Evolutionary conservation across 2,329 filamentous ascomycete species (phyloP).

Genomic region (Aspergillus phoenicis): DNA sequence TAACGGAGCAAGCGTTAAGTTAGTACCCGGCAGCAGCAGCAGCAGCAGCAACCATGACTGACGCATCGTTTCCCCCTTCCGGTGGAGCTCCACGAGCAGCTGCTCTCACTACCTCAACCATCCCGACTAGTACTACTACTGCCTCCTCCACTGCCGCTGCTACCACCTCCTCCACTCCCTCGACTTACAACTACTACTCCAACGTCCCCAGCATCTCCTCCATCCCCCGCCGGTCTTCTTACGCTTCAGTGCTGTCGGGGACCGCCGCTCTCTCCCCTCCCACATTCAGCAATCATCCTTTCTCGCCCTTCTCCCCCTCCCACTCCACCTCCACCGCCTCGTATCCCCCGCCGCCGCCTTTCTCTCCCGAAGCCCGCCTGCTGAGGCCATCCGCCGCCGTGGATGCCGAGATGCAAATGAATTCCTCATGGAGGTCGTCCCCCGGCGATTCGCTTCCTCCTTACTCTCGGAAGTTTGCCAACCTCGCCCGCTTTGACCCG

Average conservation of each 20-base stretch:
- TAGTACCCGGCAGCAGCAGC: constrained; percentile 20
- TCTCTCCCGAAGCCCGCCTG: constrained; percentile 36
- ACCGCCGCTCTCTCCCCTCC: constrained; percentile 45
- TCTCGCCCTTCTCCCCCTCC: constrained; percentile 56
- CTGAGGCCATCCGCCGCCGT: constrained; percentile 44
- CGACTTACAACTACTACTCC: constrained; percentile 36
- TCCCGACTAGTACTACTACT: neutral
- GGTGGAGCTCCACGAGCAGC: constrained; percentile 42
- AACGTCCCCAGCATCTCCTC: constrained; percentile 39
- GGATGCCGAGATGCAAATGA: constrained; percentile 54
- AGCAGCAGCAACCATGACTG: constrained; percentile 40
- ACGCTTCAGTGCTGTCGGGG: constrained; percentile 63
- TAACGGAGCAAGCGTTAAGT: too few species aligned
- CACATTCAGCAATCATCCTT: constrained; percentile 45
- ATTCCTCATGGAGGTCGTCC: constrained; percentile 51
- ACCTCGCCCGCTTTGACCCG: constrained; percentile 34
- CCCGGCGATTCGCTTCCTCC: constrained; percentile 45
- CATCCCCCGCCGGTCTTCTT: constrained; percentile 59
- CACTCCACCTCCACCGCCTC: constrained; percentile 38
- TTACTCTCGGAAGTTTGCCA: constrained; percentile 52
- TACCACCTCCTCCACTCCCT: constrained; percentile 30
- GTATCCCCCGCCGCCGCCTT: constrained; percentile 39
- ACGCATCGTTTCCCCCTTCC: constrained; percentile 46
- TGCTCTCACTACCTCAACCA: constrained; percentile 3
- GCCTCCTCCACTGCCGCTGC: constrained; percentile 17